phyloP scores from a whole-genome alignment of 2,329 filamentous ascomycete genomes.

The Ceratocystis destructans region DNA sequence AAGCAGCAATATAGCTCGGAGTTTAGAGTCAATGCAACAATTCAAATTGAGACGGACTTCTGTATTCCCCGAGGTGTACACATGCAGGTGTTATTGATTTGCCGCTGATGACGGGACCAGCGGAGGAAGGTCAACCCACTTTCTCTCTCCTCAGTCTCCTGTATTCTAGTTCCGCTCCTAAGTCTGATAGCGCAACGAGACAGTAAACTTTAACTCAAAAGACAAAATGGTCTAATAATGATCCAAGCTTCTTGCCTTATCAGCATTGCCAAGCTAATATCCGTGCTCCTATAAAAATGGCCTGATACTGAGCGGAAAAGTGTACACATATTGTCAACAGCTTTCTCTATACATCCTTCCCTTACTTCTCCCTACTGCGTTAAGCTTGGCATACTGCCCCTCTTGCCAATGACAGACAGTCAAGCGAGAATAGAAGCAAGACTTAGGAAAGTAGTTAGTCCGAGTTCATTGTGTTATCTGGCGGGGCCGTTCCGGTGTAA shows the following conservation, averaged over 20 bases:
- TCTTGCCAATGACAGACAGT: no score
- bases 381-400: not conserved
- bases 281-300: slow-evolving; percentile 4
- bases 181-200: not conserved
- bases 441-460: no score
- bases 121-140: not conserved
- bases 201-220: slow-evolving; percentile 8
- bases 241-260: slow-evolving; percentile 1
- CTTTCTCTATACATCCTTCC: not conserved
- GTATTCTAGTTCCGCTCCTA: not conserved
- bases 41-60: not conserved
- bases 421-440: no score
- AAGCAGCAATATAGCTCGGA: not conserved
- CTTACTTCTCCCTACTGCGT: not conserved
- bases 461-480: no score
- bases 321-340: not conserved
- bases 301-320: not conserved
- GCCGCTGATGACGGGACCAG: not conserved
- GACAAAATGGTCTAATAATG: not conserved
- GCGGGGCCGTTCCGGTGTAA: no score
- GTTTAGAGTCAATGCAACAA: not conserved
- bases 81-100: not conserved
- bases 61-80: not conserved
- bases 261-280: not conserved
- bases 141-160: not conserved